phyloP scores from a whole-genome alignment of 2,329 filamentous ascomycete species.

The Lomentospora prolificans region DNA sequence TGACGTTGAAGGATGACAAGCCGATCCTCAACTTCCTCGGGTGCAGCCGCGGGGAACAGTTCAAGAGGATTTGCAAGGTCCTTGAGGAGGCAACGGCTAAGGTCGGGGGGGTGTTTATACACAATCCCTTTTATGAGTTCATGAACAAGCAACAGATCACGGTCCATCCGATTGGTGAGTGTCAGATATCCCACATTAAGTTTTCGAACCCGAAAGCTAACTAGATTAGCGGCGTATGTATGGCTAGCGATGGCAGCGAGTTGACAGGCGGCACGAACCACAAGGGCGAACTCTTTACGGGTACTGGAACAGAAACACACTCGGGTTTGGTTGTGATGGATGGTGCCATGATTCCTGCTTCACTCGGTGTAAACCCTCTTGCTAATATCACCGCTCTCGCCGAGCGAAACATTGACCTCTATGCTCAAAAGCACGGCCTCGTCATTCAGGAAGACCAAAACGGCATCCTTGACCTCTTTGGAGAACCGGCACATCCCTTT shows the following conservation, averaged over 20 bases:
- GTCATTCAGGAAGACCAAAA: conserved; percentile 35
- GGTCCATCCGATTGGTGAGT: conserved; percentile 53
- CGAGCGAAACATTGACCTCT: conserved; percentile 49
- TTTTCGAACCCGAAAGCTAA: conserved; percentile 3
- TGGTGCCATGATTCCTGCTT: conserved; percentile 49
- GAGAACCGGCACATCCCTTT: conserved; percentile 31
- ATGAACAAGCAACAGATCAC: conserved; percentile 50
- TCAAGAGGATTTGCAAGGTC: conserved; percentile 40
- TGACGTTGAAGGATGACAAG: conserved; percentile 50
- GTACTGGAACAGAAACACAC: conserved; percentile 39
- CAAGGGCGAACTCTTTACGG: conserved; percentile 48
- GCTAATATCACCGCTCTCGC: conserved; percentile 62
- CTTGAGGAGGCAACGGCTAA: conserved; percentile 44
- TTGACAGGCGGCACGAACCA: conserved; percentile 51
- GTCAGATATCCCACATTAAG: not conserved
- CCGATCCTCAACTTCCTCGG: conserved; percentile 50
- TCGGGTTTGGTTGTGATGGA: conserved; percentile 52
- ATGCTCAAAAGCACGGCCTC: conserved; percentile 30
- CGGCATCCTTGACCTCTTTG: conserved; percentile 43
- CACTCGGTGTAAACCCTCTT: conserved; percentile 56
- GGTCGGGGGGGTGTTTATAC: conserved; percentile 50
- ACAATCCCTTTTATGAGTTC: conserved; percentile 47
- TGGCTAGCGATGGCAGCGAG: conserved; percentile 49
- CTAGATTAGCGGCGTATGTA: conserved; percentile 45
- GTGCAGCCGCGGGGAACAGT: conserved; percentile 44